A percentile compares a stretch with the other conserved stretches of the same genome.
phyloP scores from a whole-genome alignment of 1,139 yeast genomes.

The Suhomyces ambrosiae region DNA sequence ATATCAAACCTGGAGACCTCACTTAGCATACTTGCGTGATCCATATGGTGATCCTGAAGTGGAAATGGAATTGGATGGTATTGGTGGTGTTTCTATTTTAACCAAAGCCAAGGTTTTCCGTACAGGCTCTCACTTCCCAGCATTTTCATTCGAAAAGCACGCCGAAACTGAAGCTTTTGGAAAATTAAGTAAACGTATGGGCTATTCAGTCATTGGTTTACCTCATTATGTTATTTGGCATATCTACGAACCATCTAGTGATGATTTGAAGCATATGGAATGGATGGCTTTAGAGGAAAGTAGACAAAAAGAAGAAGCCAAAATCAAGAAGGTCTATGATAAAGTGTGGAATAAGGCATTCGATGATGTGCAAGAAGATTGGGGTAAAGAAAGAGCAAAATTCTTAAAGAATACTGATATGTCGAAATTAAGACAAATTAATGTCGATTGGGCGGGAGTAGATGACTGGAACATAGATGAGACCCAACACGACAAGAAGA shows the following conservation, averaged over 20 bases:
- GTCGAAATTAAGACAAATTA: conserved; percentile 47
- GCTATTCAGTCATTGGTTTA: conserved; percentile 76
- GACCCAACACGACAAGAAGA: conserved; percentile 27
- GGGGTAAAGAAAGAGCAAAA: conserved; percentile 67
- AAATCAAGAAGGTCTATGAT: conserved; percentile 67
- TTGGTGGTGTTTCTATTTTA: conserved; percentile 86
- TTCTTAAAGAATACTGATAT: conserved; percentile 75
- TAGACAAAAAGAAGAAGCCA: conserved; percentile 67
- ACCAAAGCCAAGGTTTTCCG: conserved; percentile 81
- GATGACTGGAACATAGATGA: conserved; percentile 48
- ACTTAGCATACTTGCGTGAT: conserved; percentile 82
- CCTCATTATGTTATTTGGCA: conserved; percentile 95
- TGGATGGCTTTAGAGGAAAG: conserved; percentile 95
- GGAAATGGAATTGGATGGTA: conserved; percentile 87
- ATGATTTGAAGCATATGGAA: conserved; percentile 89
- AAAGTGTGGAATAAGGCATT: conserved; percentile 78
- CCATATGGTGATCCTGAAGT: conserved; percentile 85
- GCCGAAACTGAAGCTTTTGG: conserved; percentile 96
- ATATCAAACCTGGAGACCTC: conserved; percentile 92
- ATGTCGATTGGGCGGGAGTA: conserved; percentile 70
- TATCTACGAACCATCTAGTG: conserved; percentile 84
- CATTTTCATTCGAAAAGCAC: conserved; percentile 85
- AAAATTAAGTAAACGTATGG: conserved; percentile 79
- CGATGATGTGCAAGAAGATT: conserved; percentile 66
- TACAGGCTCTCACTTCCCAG: conserved; percentile 84